Percentiles rank a stretch among this genome's conserved stretches.
Evolutionary conservation across 257 asterid species (phyloP).

Genomic region (Mitragyna speciosa): DNA sequence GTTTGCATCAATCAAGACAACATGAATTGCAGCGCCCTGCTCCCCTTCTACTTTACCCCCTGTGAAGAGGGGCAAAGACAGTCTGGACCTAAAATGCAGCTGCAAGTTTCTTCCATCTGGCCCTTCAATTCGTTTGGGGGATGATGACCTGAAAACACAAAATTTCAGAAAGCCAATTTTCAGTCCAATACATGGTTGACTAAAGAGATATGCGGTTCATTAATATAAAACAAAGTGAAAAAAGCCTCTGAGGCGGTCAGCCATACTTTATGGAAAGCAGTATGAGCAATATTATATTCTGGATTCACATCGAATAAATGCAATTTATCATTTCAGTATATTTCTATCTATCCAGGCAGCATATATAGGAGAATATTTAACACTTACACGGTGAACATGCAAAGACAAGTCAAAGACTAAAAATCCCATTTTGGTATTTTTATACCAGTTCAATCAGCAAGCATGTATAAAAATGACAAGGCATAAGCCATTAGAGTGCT

Average conservation of each 20-base stretch:
- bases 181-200: neutral
- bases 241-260: neutral
- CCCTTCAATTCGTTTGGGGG: conserved; percentile 89
- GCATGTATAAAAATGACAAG: too few species aligned
- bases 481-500: neutral
- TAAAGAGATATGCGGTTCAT: neutral
- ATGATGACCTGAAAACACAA: conserved; percentile 68
- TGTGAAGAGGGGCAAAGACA: conserved; percentile 91
- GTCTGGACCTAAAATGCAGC: conserved; percentile 79
- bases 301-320: neutral
- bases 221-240: neutral
- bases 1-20: conserved; percentile 68
- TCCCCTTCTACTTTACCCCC: conserved; percentile 99
- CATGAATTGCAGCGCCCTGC: conserved; percentile 91
- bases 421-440: too few species aligned
- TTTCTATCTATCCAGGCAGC: neutral
- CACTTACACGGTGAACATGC: neutral
- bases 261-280: too few species aligned
- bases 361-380: neutral
- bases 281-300: too few species aligned
- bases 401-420: too few species aligned
- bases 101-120: conserved; percentile 89
- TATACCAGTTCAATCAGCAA: too few species aligned
- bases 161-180: conserved; percentile 23
- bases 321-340: neutral